Percentiles rank a stretch among this genome's conserved stretches.
Evolutionary conservation across 1,284 basidiomycete genomes (phyloP).

Genomic region (Malassezia sympodialis): DNA sequence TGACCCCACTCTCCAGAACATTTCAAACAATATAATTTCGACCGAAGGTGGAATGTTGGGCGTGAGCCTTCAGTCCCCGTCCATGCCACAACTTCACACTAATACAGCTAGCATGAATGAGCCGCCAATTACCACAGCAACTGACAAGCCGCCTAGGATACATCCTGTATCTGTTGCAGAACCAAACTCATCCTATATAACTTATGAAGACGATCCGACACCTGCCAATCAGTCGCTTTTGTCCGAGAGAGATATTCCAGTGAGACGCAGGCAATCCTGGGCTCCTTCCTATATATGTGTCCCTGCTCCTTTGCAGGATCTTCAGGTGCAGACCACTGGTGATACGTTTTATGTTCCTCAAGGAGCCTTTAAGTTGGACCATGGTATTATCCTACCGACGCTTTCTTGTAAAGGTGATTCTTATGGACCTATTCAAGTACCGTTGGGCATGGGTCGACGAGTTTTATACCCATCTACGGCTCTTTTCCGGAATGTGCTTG

Average conservation of each 20-base stretch:
- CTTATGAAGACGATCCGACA: neutral
- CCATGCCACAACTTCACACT: neutral
- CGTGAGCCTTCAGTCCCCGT: conserved; percentile 2
- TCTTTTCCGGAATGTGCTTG: conserved; percentile 45
- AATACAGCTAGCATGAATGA: neutral
- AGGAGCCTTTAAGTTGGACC: conserved; percentile 7
- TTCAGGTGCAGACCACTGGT: neutral
- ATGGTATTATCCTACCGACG: conserved; percentile 11
- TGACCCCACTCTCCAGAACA: neutral
- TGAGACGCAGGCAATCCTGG: neutral
- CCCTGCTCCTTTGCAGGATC: conserved; percentile 1
- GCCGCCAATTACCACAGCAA: neutral
- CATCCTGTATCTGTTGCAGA: neutral
- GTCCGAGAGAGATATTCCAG: neutral
- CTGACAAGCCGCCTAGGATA: neutral
- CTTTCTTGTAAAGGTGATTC: neutral
- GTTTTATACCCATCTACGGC: conserved; percentile 39
- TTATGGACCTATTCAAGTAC: conserved; percentile 27
- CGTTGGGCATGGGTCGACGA: conserved; percentile 36
- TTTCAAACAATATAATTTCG: neutral
- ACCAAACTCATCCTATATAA: neutral
- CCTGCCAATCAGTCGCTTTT: neutral
- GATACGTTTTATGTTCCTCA: conserved; percentile 7
- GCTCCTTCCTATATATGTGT: conserved; percentile 8
- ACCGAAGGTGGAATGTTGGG: conserved; percentile 2